Conservation (phyloP, 345 rosid genomes). For the Brassica napus region Da-Ae NC_063448.1:22203001-22203500, state of each 20-base stretch:
- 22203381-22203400: conserved; percentile 7
- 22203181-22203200: neutral
- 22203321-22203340: conserved; percentile 4
- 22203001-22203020: neutral
- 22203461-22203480: conserved; percentile 69
- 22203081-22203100: neutral
- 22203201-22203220: neutral
- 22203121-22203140: conserved; percentile 15
- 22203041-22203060: neutral
- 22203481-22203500: conserved; percentile 74
- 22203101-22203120: conserved; percentile 16
- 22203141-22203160: neutral
- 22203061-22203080: neutral
- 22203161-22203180: neutral
- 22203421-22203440: conserved; percentile 18
- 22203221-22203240: neutral
- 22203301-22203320: neutral
- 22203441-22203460: conserved; percentile 84
- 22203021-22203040: conserved; percentile 12
- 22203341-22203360: neutral
- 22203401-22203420: neutral
- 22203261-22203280: neutral
- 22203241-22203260: no score
- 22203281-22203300: conserved; percentile 4
- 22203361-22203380: neutral